phyloP scores from a whole-genome alignment of 805 yeast species.

The Schizosaccharomyces lindneri region DNA sequence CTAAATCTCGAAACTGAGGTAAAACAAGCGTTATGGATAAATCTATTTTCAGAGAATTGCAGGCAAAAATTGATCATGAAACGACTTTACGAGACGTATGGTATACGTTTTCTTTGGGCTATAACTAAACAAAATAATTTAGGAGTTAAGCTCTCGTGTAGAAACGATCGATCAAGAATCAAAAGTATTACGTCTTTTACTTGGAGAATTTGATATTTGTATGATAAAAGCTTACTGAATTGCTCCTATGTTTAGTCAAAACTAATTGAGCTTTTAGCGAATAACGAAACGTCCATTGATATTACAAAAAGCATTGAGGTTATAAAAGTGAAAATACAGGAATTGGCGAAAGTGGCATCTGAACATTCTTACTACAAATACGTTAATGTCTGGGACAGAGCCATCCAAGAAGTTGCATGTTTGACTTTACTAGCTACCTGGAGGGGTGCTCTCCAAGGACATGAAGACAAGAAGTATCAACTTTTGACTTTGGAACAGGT shows the following conservation, averaged over 20 bases:
- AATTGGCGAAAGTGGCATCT: constrained; percentile 3
- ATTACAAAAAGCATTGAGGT: background rate
- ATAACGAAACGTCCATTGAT: background rate
- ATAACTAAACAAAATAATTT: too few relatives aligned
- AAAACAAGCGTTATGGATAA: background rate
- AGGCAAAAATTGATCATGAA: background rate
- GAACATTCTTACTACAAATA: constrained; percentile 6
- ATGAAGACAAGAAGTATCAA: background rate
- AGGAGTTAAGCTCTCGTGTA: background rate
- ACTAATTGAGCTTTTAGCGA: background rate
- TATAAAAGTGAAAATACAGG: background rate
- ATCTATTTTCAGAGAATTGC: background rate
- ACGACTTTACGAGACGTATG: background rate
- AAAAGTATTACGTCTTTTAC: background rate
- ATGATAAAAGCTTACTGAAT: too few relatives aligned
- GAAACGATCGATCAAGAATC: background rate
- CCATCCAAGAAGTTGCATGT: constrained; percentile 5
- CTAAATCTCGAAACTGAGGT: background rate
- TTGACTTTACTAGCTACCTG: constrained; percentile 4
- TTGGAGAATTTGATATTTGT: background rate
- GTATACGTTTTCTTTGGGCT: background rate
- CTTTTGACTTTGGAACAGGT: constrained; percentile 2
- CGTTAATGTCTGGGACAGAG: constrained; percentile 4
- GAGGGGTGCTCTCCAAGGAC: background rate
- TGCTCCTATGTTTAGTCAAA: too few relatives aligned